Evolutionary conservation across 1,139 yeast genomes (phyloP), one percentile per base, ranked within the genome.

Genomic region (Suhomyces kunorum): DNA sequence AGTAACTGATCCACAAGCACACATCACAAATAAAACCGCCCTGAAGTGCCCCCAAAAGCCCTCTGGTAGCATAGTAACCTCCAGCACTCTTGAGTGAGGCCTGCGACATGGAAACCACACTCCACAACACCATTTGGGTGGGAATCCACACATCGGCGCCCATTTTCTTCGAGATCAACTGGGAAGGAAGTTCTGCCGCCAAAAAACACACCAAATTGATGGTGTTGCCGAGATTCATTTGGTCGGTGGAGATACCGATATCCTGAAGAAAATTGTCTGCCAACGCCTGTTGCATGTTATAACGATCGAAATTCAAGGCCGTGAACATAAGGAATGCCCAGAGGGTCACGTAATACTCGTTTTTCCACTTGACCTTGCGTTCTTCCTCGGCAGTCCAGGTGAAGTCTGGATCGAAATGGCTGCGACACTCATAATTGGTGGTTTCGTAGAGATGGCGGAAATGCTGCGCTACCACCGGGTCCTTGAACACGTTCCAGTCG

Each of bases 11-110:
- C 80, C 81, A 78, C 18, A 78, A 56, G 30, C 75, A 71, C 38
- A 75, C 60, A 39, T 78, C 82, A 6, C 81, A 76, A 32, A 78
- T 75, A 44, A 79, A 78, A 0, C 83, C 83, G 32, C 83, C 82
- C 51, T 78, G 78, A 19, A 74, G 57, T 4, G 69, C 47, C 1
- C 81, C 83, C 24, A 77, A 55, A 3, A 77, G 58, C 0, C 71
- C 75, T 42, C 83, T 59, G 3, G 75, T 63, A 8, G 62, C 60
- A 32, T 63, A 65, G 47, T 74, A 78, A 0, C 63, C 59, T 13
- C 55, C 41, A 22, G 44, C 51, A 32, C 47, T 41, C 16, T 39
- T 46, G 18, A 63, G 46, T 28, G 49, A 53, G 18, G 55, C 56
- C 40, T 63, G 68, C 5, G 51, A 34, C 35, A 58, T 47, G 5